Base-by-base conservation (phyloP, 164 flowering plant species). In the Liriodendron chinense region DNA sequence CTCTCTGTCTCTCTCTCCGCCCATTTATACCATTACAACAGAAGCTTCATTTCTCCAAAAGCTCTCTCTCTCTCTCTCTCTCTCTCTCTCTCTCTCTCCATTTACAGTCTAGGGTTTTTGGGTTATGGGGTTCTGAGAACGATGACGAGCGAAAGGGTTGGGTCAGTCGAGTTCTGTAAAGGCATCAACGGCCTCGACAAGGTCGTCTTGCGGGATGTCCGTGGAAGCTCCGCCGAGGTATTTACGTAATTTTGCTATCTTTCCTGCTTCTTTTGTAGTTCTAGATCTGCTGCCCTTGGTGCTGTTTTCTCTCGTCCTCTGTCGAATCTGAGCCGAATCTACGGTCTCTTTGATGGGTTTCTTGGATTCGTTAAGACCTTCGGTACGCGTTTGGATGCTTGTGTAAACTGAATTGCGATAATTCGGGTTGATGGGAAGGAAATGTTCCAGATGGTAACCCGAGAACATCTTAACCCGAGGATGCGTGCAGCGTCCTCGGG, bases 131-230 rank as follows among this genome's bases (percentile, higher is more conserved):
- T 34, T 34, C 43, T 34, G 43, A 28, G 72, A 72, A 77, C 64
- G 76, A 67, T 73, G 81, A 77, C 85, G 78, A 76, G 69, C 65
- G 86, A 84, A 62, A 84, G 72, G 74, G 70, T 73, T 72, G 74
- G 6, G 43, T 34, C 78, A 43, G 82, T 86, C 4, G 90, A 88
- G 86, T 21, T 83, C 56, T 72, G 80, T 73, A 90, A 87, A 72
- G 96, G 91, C 85, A 50, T 83, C 76, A 88, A 88, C 79, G 93
- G 94, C 83, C 89, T 92, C 80, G 94, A 90, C 21, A 92, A 90
- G 84, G 76, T 90, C 79, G 76, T 92, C 71, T 85, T 92, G 73
- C 83, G 90, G 63, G 93, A 90, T 77, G 75, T 82, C 16, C 92
- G 91, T 5, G 90, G 92, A 65, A 74, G 82, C 67, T 88, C 92